Base-by-base conservation (phyloP, 306 rosid species). In the Quercus aquifolioides region DNA sequence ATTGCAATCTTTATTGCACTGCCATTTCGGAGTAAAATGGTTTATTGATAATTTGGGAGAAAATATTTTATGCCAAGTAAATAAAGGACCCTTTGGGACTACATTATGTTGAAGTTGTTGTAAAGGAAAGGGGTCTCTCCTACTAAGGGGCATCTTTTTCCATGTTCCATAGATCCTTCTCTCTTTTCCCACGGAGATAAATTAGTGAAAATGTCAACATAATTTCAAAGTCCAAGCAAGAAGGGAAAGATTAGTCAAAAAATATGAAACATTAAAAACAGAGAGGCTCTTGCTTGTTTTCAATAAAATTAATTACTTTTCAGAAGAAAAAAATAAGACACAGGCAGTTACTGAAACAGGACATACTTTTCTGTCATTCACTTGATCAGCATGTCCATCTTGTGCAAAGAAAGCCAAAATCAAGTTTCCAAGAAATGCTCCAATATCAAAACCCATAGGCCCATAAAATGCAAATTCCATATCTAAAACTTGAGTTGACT, bases 381-480 rank as follows among this genome's bases (percentile, higher is more conserved):
- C 85, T 80, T 82, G 84, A 73, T 82, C 76, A 77, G 95, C 90
- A 75, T 90, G 97, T 55, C 95, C 99, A 84, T 94, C 97, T 88
- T 94, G 96, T 30, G 99, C 83, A 86, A 85, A 91, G 92, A 85
- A 94, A 14, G 97, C 91, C 90, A 92, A 77, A 59, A 91, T 90
- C 87, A 92, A 86, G 89, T 92, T 94, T 80, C 97, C 94, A 67
- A 92, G 62, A 83, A 86, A 92, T 11, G 97, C 97, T 75, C 97
- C 97, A 51, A 92, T 56, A 33, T 92, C 97, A 78, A 85, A 95
- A 74, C 99, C 99, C 90, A 91, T 95, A 28, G 99, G 99, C 80
- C 97, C 98, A 88, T 89, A 90, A 87, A 90, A 92, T 74, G 94
- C 92, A 81, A 95, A 95, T 83, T 93, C 99, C 1, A 96, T 87